Conservation (phyloP, 257 asterid genomes). For the Henckelia pumila region DNA sequence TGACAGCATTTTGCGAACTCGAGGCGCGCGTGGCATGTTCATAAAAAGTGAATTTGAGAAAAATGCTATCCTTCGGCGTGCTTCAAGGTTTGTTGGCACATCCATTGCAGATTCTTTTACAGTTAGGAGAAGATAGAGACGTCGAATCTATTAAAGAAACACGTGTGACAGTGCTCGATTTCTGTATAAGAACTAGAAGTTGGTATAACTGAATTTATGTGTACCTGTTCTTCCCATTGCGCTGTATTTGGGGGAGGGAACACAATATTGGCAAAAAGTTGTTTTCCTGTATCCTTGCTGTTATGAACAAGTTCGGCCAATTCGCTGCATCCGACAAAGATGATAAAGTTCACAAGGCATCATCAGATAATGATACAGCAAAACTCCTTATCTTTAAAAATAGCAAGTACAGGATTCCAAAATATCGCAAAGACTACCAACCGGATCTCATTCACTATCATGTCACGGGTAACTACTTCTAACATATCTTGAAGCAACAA, state of each 20-base stretch:
- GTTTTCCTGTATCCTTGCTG: slow-evolving; percentile 82
- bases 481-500: slow-evolving; percentile 89
- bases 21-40: slow-evolving; percentile 98
- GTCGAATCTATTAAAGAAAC: slow-evolving; percentile 62
- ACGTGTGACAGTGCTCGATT: slow-evolving; percentile 7
- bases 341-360: slow-evolving; percentile 17
- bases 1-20: slow-evolving; percentile 96
- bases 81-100: slow-evolving; percentile 95
- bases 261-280: slow-evolving; percentile 70
- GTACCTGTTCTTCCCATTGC: slow-evolving; percentile 98
- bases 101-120: slow-evolving; percentile 92
- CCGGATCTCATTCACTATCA: slow-evolving; percentile 92
- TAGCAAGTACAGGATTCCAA: background rate
- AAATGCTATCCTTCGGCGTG: slow-evolving; percentile 88
- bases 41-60: slow-evolving; percentile 92
- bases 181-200: slow-evolving; percentile 20
- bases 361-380: slow-evolving; percentile 18
- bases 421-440: slow-evolving; percentile 34
- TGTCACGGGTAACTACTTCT: slow-evolving; percentile 89
- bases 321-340: slow-evolving; percentile 52
- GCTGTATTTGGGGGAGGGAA: slow-evolving; percentile 86
- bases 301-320: slow-evolving; percentile 76
- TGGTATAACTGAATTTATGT: slow-evolving; percentile 17
- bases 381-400: background rate
- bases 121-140: slow-evolving; percentile 91